These are phyloP conservation scores for Penicillium goetzii DNA, from an alignment of 495 filamentous ascomycete species.

Conservation along the genomic window DNA sequence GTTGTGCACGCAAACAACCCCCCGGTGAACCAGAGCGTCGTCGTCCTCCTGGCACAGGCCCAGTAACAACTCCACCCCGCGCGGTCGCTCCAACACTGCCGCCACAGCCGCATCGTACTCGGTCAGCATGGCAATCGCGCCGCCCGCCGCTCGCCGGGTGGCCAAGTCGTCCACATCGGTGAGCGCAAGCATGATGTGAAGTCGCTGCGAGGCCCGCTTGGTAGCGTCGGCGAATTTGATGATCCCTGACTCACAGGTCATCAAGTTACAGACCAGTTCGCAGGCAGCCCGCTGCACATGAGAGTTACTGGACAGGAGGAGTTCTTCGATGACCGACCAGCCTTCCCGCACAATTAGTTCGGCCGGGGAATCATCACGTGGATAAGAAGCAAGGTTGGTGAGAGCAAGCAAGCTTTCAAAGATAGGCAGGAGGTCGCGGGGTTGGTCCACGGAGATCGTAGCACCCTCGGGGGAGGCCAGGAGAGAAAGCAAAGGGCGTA, in stretches of 20 bases:
- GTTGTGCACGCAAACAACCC: slow-evolving; percentile 70
- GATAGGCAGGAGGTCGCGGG: slow-evolving; percentile 79
- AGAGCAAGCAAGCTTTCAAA: slow-evolving; percentile 92
- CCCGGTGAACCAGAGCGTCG: slow-evolving; percentile 76
- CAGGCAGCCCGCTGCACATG: slow-evolving; percentile 80
- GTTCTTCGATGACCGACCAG: slow-evolving; percentile 77
- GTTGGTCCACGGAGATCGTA: slow-evolving; percentile 55
- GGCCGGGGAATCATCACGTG: slow-evolving; percentile 64
- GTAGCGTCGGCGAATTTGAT: slow-evolving; percentile 74
- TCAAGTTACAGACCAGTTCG: slow-evolving; percentile 91
- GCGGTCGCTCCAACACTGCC: slow-evolving; percentile 66
- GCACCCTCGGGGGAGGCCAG: slow-evolving; percentile 55
- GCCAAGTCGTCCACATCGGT: slow-evolving; percentile 80
- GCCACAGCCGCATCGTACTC: slow-evolving; percentile 73
- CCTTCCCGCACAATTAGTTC: slow-evolving; percentile 70
- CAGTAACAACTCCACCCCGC: slow-evolving; percentile 71
- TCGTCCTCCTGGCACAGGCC: slow-evolving; percentile 74
- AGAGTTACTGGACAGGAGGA: slow-evolving; percentile 75
- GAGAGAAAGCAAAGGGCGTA: slow-evolving; percentile 76
- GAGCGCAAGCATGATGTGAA: slow-evolving; percentile 84
- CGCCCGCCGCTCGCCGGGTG: slow-evolving; percentile 83
- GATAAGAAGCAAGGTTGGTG: slow-evolving; percentile 86
- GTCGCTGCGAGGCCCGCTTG: slow-evolving; percentile 65
- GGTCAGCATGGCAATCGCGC: slow-evolving; percentile 82
- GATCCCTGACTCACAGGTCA: slow-evolving; percentile 73